Conservation (phyloP, 1,139 yeast species). For the Kodamaea sp. region DNA sequence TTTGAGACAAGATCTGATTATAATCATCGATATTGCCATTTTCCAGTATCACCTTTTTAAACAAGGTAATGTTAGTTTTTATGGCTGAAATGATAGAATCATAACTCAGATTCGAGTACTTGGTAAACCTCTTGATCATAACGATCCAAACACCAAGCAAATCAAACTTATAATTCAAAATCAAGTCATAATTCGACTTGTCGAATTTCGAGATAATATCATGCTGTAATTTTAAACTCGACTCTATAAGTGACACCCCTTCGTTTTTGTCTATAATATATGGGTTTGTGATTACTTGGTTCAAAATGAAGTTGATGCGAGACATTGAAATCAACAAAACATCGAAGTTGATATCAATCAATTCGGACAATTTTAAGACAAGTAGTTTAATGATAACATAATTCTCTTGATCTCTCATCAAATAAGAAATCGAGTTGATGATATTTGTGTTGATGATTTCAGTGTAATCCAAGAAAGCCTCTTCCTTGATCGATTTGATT, state of each 20-base stretch:
- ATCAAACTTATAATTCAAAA: conserved; percentile 34
- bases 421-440: conserved; percentile 21
- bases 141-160: conserved; percentile 29
- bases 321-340: conserved; percentile 25
- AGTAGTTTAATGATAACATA: conserved; percentile 11
- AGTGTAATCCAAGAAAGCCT: conserved; percentile 10
- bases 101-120: not conserved
- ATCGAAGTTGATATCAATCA: conserved; percentile 14
- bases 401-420: conserved; percentile 7
- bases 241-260: conserved; percentile 9
- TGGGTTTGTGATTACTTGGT: conserved; percentile 31
- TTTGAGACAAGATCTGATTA: no score
- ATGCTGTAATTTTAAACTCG: conserved; percentile 13
- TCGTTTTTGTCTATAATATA: conserved; percentile 19
- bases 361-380: conserved; percentile 13
- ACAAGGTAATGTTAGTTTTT: not conserved
- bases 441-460: conserved; percentile 22
- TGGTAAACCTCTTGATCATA: conserved; percentile 11
- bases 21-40: no score
- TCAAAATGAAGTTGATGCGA: conserved; percentile 26
- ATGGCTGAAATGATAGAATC: not conserved
- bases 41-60: no score
- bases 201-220: conserved; percentile 10
- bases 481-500: conserved; percentile 5
- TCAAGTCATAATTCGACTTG: conserved; percentile 11